Conservation (phyloP, 202 grass and related monocot species). For the Cymbopogon flexuosus region DNA sequence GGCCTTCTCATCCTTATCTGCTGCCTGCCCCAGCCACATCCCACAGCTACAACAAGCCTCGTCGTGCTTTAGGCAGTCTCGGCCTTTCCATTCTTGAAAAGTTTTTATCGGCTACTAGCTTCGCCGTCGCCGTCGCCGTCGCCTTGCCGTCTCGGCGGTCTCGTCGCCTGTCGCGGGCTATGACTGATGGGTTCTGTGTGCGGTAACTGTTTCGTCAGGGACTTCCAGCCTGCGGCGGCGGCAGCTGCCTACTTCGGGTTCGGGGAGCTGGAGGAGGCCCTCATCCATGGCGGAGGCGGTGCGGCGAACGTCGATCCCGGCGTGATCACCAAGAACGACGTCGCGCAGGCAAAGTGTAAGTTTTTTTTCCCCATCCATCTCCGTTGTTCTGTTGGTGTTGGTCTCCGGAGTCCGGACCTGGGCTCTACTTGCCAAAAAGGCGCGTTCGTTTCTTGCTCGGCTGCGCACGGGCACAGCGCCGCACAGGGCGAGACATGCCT, state of each 20-base stretch:
- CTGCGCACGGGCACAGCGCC: constrained; percentile 25
- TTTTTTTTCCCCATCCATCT: neutral
- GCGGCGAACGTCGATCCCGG: constrained; percentile 20
- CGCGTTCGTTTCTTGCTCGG: constrained; percentile 8
- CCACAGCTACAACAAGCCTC: neutral
- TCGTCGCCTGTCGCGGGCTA: neutral
- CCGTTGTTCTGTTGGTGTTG: neutral
- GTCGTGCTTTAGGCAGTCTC: constrained; percentile 25
- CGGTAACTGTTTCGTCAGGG: constrained; percentile 59
- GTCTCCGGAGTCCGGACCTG: constrained; percentile 8
- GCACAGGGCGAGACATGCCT: constrained; percentile 57
- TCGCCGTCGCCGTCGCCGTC: neutral
- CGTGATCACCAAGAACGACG: constrained; percentile 49
- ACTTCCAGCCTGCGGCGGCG: constrained; percentile 63
- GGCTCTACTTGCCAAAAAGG: constrained; percentile 41
- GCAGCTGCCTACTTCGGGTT: constrained; percentile 74
- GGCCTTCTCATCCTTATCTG: constrained; percentile 54
- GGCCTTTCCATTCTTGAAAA: constrained; percentile 54
- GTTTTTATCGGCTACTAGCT: constrained; percentile 1
- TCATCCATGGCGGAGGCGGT: constrained; percentile 57
- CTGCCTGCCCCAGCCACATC: neutral
- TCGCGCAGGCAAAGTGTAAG: constrained; percentile 56
- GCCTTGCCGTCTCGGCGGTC: too few species aligned
- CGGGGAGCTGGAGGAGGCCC: constrained; percentile 87
- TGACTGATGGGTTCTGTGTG: constrained; percentile 47